Evolutionary conservation across 495 filamentous ascomycete genomes (phyloP), one percentile per base, ranked within the genome.

Genomic region (Polyplosphaeria fusca): DNA sequence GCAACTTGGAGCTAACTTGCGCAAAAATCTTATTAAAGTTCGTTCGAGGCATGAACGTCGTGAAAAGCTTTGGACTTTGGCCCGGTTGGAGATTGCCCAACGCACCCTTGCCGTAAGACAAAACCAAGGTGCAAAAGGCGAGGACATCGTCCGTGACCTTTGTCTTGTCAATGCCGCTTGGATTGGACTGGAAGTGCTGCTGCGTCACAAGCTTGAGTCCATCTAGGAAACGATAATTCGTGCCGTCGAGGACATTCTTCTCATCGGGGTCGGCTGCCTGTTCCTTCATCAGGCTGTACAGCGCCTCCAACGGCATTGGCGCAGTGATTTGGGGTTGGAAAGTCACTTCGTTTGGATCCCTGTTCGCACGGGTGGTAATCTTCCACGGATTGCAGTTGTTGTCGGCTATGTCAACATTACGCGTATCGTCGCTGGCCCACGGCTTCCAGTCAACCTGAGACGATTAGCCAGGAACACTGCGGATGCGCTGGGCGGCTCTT

Each of bases 201-300:
- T 38, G 7, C 16, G 47, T 38, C 16, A 50, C 47, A 14, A 50
- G 47, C 12, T 37, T 19, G 22, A 50, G 47, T n/a, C 47, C 32
- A 12, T 37, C 25, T 16, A 4, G 12, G 44, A 26, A 26, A 47
- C 26, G 26, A 47, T 30, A 11, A 20, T 26, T 13, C 30, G 30
- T 35, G 14, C 44, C 44, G 14, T 26, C 44, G 44, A 47, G 44
- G 26, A 47, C 44, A 30, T 47, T 47, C 22, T 27, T 30, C 9
- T 11, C 12, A 5, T 30, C 9, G 16, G 11, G 11, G 44, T 47
- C 22, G 12, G 12, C 44, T 42, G 11, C 19, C 12, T 47, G n/a
- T 27, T 50, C 47, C 28, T 50, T 50, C 47, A 50, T 50, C 26
- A 50, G 28, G 22, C 23, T 18, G 47, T 50, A 50, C 22, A 50